Evolutionary conservation across 2,329 filamentous ascomycete species (phyloP).

Genomic region (Penicillium sp.): DNA sequence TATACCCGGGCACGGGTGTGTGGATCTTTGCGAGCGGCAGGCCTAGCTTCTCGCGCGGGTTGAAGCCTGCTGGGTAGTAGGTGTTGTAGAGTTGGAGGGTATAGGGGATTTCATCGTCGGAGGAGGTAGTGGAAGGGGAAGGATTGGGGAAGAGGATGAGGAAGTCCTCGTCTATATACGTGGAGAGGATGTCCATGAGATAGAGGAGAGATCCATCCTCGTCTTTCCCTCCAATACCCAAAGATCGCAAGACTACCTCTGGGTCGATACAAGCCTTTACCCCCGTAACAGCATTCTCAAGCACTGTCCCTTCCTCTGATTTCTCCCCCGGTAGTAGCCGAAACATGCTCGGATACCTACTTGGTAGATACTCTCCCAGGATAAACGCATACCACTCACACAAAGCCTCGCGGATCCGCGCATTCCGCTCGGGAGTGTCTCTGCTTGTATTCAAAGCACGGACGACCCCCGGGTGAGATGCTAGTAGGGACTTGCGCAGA

Average conservation of each 20-base stretch:
- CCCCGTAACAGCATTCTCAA: slow-evolving; percentile 55
- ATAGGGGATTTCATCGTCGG: slow-evolving; percentile 47
- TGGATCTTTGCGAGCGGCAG: slow-evolving; percentile 61
- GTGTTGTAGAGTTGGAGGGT: slow-evolving; percentile 60
- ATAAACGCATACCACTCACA: slow-evolving; percentile 63
- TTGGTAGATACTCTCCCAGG: slow-evolving; percentile 59
- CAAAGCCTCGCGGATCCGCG: slow-evolving; percentile 51
- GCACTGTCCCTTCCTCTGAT: slow-evolving; percentile 25
- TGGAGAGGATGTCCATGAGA: slow-evolving; percentile 53
- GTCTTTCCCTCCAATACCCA: not conserved
- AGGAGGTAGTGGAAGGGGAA: slow-evolving; percentile 23
- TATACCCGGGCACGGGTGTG: slow-evolving; percentile 62
- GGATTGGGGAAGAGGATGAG: slow-evolving; percentile 59
- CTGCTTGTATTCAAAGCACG: slow-evolving; percentile 42
- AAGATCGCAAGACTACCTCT: not conserved
- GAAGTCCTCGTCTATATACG: slow-evolving; percentile 64
- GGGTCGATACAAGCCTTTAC: slow-evolving; percentile 44
- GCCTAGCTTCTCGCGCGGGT: slow-evolving; percentile 60
- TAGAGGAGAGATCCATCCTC: slow-evolving; percentile 21
- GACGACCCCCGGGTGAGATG: slow-evolving; percentile 47
- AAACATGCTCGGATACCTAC: slow-evolving; percentile 62
- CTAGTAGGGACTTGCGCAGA: slow-evolving; percentile 55
- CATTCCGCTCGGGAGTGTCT: slow-evolving; percentile 37
- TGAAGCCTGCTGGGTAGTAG: slow-evolving; percentile 65
- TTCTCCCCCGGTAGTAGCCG: slow-evolving; percentile 30